Evolutionary conservation across 208 protist genomes (phyloP).

Genomic region (Endotrypanum monterogeii): DNA sequence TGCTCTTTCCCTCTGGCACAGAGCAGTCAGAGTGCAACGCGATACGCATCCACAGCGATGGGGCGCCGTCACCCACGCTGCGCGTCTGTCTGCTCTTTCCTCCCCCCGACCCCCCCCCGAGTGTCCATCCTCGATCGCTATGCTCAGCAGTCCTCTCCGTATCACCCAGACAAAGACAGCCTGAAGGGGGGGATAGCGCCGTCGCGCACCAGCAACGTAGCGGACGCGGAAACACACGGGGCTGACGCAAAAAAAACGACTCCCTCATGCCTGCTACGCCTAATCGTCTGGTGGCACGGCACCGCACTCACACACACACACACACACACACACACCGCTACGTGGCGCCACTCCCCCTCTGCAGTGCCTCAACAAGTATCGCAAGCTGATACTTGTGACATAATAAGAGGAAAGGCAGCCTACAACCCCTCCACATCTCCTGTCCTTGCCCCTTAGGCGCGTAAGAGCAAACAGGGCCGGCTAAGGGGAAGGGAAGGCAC

Average conservation of each 20-base stretch:
- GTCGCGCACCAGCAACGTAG: neutral
- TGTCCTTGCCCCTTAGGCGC: neutral
- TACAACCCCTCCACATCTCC: neutral
- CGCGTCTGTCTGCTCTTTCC: neutral
- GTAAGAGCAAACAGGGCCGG: neutral
- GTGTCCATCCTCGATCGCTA: neutral
- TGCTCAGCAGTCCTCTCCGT: neutral
- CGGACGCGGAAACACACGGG: neutral
- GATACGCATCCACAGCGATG: neutral
- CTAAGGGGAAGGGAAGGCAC: neutral
- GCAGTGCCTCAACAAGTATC: neutral
- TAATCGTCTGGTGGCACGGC: neutral
- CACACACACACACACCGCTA: neutral
- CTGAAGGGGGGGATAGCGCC: no score
- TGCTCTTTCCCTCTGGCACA: neutral
- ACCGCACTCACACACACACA: neutral
- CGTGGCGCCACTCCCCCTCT: neutral
- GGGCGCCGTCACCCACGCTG: neutral
- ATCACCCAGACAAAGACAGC: no score
- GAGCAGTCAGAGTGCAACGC: neutral
- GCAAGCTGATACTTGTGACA: neutral
- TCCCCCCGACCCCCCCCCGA: no score
- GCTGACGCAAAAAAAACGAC: neutral
- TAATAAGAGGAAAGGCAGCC: neutral
- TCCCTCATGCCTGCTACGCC: neutral